Percentiles rank a stretch among this genome's conserved stretches.
Conservation (phyloP, 1,284 basidiomycete genomes). For the Ganoderma multipileum region DNA sequence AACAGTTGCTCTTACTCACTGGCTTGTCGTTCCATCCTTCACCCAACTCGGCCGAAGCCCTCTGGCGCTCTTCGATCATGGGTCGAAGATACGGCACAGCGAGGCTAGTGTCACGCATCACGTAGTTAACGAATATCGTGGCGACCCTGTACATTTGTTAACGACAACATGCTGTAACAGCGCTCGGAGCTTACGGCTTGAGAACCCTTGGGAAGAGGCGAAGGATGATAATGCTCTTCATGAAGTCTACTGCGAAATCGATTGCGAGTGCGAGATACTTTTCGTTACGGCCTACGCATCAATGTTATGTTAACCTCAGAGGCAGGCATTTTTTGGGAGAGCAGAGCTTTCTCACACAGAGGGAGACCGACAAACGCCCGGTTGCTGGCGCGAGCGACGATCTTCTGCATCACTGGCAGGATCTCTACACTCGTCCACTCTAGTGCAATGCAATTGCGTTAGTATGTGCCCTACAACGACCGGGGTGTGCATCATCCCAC, state of each 20-base stretch:
- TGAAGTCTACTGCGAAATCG: constrained; percentile 19
- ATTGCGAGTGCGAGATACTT: constrained; percentile 25
- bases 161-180: background rate
- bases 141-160: background rate
- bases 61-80: background rate
- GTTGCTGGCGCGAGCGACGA: constrained; percentile 41
- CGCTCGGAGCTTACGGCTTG: background rate
- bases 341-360: constrained; percentile 37
- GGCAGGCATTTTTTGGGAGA: background rate
- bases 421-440: constrained; percentile 16
- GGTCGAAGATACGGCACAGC: background rate
- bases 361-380: constrained; percentile 53
- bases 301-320: background rate
- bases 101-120: background rate
- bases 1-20: too few relatives aligned
- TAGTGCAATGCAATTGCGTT: background rate
- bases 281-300: constrained; percentile 18
- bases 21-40: constrained; percentile 1
- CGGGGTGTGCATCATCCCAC: background rate
- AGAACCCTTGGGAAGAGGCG: constrained; percentile 13
- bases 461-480: background rate
- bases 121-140: background rate
- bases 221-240: constrained; percentile 14
- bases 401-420: constrained; percentile 9
- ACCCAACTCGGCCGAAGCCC: background rate